phyloP scores from a whole-genome alignment of 352 stramenopile genomes.

The Pythium pyrilobum region DNA sequence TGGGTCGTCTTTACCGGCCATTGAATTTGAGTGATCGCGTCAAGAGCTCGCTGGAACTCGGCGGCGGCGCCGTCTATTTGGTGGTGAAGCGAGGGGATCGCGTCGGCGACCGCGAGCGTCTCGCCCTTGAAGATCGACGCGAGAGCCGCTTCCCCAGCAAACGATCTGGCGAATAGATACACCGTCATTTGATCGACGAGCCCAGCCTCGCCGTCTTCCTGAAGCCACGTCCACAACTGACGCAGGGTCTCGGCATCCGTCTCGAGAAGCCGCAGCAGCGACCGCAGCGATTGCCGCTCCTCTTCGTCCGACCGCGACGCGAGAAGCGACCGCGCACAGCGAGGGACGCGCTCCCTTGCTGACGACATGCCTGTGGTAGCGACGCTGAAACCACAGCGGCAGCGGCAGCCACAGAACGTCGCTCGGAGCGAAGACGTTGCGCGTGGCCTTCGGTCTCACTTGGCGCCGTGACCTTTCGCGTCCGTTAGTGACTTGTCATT shows the following conservation, averaged over 20 bases:
- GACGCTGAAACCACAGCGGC: too few species aligned
- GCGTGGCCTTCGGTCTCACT: too few species aligned
- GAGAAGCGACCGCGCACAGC: not conserved
- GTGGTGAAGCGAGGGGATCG: constrained; percentile 1
- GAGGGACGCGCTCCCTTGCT: not conserved
- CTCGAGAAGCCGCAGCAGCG: not conserved
- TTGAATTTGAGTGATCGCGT: not conserved
- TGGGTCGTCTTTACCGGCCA: not conserved
- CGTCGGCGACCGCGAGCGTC: not conserved
- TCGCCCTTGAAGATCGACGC: not conserved
- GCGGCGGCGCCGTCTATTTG: not conserved
- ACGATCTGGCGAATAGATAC: constrained; percentile 2
- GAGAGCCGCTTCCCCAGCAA: not conserved
- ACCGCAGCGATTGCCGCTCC: not conserved
- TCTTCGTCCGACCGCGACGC: not conserved
- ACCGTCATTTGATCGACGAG: not conserved
- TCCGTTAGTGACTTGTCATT: constrained; percentile 6
- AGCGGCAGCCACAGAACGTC: not conserved
- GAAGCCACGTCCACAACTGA: not conserved
- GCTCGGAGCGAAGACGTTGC: not conserved
- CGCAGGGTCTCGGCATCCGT: not conserved
- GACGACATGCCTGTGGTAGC: not conserved
- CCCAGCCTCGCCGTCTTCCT: not conserved
- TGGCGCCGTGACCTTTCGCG: constrained; percentile 5
- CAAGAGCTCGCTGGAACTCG: not conserved